Evolutionary conservation across 192 early-diverging fungal genomes (phyloP), one percentile per base, ranked within the genome.

Genomic region (Neocallimastix lanati): DNA sequence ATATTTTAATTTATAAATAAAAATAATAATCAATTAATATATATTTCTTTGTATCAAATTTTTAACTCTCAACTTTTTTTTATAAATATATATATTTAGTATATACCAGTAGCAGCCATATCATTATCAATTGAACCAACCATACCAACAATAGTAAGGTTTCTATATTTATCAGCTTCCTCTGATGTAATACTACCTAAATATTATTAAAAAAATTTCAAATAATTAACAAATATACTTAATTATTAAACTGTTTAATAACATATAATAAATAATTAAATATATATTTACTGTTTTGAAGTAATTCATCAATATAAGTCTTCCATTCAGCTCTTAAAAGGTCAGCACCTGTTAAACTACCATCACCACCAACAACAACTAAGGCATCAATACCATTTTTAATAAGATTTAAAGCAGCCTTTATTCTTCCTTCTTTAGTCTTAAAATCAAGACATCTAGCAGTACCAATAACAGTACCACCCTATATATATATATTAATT

Each of bases 51-150:
- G n/a, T n/a, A n/a, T n/a, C n/a, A n/a, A n/a, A n/a, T n/a, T n/a
- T n/a, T n/a, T n/a, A n/a, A n/a, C n/a, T n/a, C n/a, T n/a, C n/a
- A n/a, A n/a, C n/a, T n/a, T n/a, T n/a, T n/a, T n/a, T n/a, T n/a
- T n/a, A n/a, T n/a, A n/a, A n/a, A n/a, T n/a, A n/a, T n/a, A n/a
- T n/a, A n/a, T n/a, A n/a, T n/a, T n/a, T n/a, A n/a, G n/a, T 37
- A 37, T 37, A 13, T 37, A 37, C 36, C 36, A 16, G 89, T 90
- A 9, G 81, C 80, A 28, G 87, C 83, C 87, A 90, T 88, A 82
- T 99, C 97, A 78, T 99, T 99, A 85, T 99, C 97, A 81, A 99
- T 99, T 6, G 94, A 95, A 13, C 97, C 96, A 16, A 99, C 97
- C 79, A 99, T 85, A 11, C 97, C 97, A 28, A 99, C 97, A 82